Base-by-base conservation (phyloP, 768 basidiomycete species). In the Naematelia aurantialba region DNA sequence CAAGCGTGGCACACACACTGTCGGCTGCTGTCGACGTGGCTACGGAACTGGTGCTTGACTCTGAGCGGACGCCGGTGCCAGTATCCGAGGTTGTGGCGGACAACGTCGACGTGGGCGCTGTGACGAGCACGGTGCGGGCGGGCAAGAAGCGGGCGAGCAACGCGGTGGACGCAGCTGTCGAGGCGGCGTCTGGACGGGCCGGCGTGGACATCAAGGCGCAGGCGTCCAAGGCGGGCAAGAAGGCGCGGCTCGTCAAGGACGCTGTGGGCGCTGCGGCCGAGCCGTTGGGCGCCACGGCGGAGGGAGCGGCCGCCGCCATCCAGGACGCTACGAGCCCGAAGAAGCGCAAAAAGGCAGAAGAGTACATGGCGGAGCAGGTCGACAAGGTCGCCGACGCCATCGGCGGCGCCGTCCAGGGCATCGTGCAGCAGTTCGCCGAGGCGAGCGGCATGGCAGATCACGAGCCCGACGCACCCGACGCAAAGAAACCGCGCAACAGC, bases 291-390 rank as follows among this genome's bases (percentile, higher is more conserved):
- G 56, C 39, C 21, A 5, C 56, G 42, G 66, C 62, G 24, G 58
- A 34, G 14, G 48, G 60, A 25, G 61, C 53, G n/a, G 66, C 55
- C 34, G 46, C 62, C 52, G 63, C 49, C 24, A 49, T 58, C 12
- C 44, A 62, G 48, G 61, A 59, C 14, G 57, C 59, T 17, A 65
- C 60, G 24, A 67, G 67, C 44, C 68, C 71, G 21, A 65, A 65
- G 57, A 75, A 75, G 54, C 63, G 73, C 31, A 75, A 72, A 55
- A 61, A 61, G 52, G 70, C 73, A 25, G 73, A 68, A 49, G 73
- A 72, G 29, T 68, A 68, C 14, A 59, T 72, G 62, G 49, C 48
- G 51, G 27, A 53, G 2, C 62, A 66, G 17, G 73, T 64, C 22
- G 65, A 70, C 30, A 61, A 58, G 21, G 70, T 68, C 26, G 67